These are phyloP conservation scores for Ceratopteris richardii DNA, from an alignment of 75 land plant genomes.

Conservation along the genomic window DNA sequence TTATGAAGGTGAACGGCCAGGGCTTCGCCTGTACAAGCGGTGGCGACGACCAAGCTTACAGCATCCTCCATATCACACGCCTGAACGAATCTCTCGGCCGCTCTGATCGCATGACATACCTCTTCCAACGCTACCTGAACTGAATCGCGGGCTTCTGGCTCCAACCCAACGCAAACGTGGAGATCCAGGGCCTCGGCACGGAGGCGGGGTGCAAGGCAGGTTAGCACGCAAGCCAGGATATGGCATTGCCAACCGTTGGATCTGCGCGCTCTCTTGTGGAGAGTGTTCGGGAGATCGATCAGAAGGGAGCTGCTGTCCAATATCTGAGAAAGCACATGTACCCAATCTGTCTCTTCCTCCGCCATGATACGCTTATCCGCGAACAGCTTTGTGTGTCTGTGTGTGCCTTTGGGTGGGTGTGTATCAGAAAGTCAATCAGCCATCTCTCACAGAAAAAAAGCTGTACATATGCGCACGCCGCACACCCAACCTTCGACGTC, in stretches of 20 bases:
- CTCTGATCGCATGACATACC: background rate
- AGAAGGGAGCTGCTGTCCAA: background rate
- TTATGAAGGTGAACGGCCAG: conserved; percentile 2
- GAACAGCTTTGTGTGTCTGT: no score
- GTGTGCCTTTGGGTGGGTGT: no score
- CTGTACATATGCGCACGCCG: no score
- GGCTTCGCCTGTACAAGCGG: conserved; percentile 1
- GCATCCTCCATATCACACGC: background rate
- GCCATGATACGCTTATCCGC: background rate
- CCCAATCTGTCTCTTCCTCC: background rate
- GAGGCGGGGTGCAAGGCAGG: conserved; percentile 2
- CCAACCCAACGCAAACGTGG: background rate
- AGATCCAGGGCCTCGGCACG: background rate
- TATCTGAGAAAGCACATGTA: background rate
- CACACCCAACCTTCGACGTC: no score
- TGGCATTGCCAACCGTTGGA: conserved; percentile 8
- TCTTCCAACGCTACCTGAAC: background rate
- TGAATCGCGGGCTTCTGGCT: background rate
- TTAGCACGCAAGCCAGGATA: background rate
- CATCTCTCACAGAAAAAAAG: no score
- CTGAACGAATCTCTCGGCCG: background rate
- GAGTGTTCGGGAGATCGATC: background rate
- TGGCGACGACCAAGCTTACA: background rate
- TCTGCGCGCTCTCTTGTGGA: background rate
- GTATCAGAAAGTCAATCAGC: no score